Evolutionary conservation across 352 stramenopile genomes (phyloP), one percentile per base, ranked within the genome.

Genomic region (Albugo laibachii): DNA sequence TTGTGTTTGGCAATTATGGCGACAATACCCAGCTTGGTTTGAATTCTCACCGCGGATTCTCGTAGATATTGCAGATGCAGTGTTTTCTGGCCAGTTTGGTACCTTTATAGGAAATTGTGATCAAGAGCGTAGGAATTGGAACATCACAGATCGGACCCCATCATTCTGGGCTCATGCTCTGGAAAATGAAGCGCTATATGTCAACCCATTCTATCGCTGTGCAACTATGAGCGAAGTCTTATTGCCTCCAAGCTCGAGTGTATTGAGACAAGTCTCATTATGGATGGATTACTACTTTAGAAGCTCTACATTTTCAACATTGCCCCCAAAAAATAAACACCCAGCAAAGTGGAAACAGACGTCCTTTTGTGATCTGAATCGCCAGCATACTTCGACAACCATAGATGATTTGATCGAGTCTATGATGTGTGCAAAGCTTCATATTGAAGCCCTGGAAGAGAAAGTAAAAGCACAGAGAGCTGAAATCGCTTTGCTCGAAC

Each of bases 41-140:
- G 77, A 94, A 49, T 93, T 93, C 53, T 92, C 76, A 34, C 54
- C 62, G 4, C 49, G 57, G 13, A 56, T 94, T 46, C 61, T 94
- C 0, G 58, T 85, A 43, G 50, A 60, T 2, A 64, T 94, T 16
- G 78, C 66, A 0, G 80, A 94, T 36, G 70, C 78, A 14, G 36
- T 77, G 0, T 79, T 82, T 36, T 89, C 79, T 1, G 75, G 65
- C 2, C 57, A 58, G 46, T 95, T 77, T 39, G 82, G 81, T 24
- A 92, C 78, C 14, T 94, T 95, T 43, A 50, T 93, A 5, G 77
- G 79, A 19, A 93, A 95, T 54, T 88, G 70, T 49, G 79, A 92
- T 37, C 76, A 76, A 16, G 76, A 93, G 39, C 64, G 80, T 5
- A 57, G 36, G 1, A 53, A 59, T 11, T 84, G 74, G 69, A 61